Base-by-base conservation (phyloP, 371 early-diverging fungal genomes). In the Mortierella sp. region DNA sequence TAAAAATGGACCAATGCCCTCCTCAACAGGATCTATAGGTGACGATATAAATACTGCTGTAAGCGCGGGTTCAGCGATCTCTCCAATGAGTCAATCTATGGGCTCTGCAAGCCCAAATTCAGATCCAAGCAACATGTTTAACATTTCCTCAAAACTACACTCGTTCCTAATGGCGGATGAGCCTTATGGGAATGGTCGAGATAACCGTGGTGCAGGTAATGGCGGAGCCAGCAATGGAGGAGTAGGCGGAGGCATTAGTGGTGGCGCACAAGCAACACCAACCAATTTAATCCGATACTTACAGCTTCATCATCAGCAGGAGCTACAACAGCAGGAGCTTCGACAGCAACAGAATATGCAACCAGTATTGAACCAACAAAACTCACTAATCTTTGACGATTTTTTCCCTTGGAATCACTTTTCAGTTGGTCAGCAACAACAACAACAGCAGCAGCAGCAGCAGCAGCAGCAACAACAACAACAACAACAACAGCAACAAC, bases 281-380 rank as follows among this genome's bases (percentile, higher is more conserved):
- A 73, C 56, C 37, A 69, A 73, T 32, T 32, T 79, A 40, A 70
- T 79, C 35, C 80, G 80, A 26, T 79, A 79, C 64, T 29, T 79
- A 35, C 80, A 79, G 43, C 66, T 67, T 9, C 80, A 79, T 10
- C 80, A 80, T 22, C 79, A 78, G 17, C 80, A 74, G 26, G 70
- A 79, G 23, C 35, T 66, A 63, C 74, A 63, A 32, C 74, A 66
- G 23, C 69, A 73, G 34, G 67, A 73, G 28, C 56, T 66, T 2
- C 77, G 53, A 19, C 78, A 72, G 31, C 74, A 69, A 26, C 79
- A 72, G 35, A 66, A 79, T 42, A 64, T 74, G 71, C 70, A 70
- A 49, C 78, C 78, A 2, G 37, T 77, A 12, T 49, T 79, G 31
- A 79, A 73, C 31, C 74, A 70, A n/a, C 70, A 79, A 22, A 79